phyloP scores from a whole-genome alignment of 371 early-diverging fungal genomes.

The Syncephalastrum monosporum region DNA sequence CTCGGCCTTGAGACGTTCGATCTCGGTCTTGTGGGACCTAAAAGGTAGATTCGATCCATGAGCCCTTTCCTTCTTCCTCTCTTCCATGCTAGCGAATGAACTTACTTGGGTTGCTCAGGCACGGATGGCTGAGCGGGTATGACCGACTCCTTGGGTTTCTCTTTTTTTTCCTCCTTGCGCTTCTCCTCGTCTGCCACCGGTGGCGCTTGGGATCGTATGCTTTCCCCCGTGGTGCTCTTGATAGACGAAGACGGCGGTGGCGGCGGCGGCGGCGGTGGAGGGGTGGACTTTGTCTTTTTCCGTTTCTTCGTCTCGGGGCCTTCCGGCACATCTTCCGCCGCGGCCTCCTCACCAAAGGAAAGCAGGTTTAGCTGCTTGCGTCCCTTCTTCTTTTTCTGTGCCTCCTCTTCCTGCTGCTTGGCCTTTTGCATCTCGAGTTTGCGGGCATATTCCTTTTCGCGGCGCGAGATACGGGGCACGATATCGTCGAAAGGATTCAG shows the following conservation, averaged over 20 bases:
- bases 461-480: slow-evolving; percentile 71
- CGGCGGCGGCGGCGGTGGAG: not conserved
- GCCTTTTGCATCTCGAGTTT: slow-evolving; percentile 30
- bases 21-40: slow-evolving; percentile 16
- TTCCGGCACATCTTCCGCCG: slow-evolving; percentile 6
- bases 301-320: slow-evolving; percentile 7
- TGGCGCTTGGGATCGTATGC: no score
- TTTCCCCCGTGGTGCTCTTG: no score
- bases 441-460: slow-evolving; percentile 47
- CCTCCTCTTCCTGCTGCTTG: slow-evolving; percentile 25
- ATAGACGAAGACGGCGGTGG: no score
- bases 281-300: slow-evolving; percentile 5
- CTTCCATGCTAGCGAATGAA: not conserved
- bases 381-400: slow-evolving; percentile 53
- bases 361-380: slow-evolving; percentile 73
- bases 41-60: no score
- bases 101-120: slow-evolving; percentile 10
- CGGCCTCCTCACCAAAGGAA: slow-evolving; percentile 88
- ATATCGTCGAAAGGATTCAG: slow-evolving; percentile 94
- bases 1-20: slow-evolving; percentile 56
- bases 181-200: not conserved
- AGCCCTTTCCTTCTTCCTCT: no score
- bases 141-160: slow-evolving; percentile 11
- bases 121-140: not conserved
- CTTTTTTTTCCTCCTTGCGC: slow-evolving; percentile 14